Percentiles rank a stretch among this genome's conserved stretches.
Conservation (phyloP, 805 yeast genomes). For the Ogataea henricii region DNA sequence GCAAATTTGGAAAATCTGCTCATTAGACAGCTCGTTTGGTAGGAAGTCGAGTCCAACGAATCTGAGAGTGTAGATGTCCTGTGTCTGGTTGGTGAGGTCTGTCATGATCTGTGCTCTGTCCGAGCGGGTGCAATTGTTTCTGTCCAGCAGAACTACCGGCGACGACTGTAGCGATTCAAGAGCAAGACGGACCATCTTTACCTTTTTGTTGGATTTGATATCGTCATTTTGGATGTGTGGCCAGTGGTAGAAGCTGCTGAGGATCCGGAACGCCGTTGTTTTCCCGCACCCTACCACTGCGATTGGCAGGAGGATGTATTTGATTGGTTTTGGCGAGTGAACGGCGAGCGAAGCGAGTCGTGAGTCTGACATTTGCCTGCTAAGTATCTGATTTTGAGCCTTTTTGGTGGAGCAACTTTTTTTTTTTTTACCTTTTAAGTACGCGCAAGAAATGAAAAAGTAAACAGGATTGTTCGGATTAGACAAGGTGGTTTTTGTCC, state of each 20-base stretch:
- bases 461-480: not conserved
- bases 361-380: no score
- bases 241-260: slow-evolving; percentile 58
- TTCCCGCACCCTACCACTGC: slow-evolving; percentile 91
- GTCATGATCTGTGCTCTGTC: slow-evolving; percentile 66
- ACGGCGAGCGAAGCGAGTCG: no score
- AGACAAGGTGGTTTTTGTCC: not conserved
- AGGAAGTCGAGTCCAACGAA: slow-evolving; percentile 67
- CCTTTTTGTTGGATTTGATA: slow-evolving; percentile 45
- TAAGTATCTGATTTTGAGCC: no score
- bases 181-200: slow-evolving; percentile 45
- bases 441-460: not conserved
- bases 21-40: slow-evolving; percentile 26
- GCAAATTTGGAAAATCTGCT: slow-evolving; percentile 49
- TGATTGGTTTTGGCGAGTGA: not conserved
- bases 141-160: slow-evolving; percentile 62
- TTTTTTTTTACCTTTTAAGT: not conserved
- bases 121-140: slow-evolving; percentile 68
- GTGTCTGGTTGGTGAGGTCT: slow-evolving; percentile 43
- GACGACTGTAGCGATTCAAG: slow-evolving; percentile 37
- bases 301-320: slow-evolving; percentile 66
- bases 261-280: slow-evolving; percentile 69
- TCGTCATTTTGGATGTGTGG: slow-evolving; percentile 78
- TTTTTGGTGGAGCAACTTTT: not conserved
- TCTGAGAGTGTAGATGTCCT: slow-evolving; percentile 40